Base-by-base conservation (phyloP, 2,329 filamentous ascomycete genomes). In the Xylaria sp. region DNA sequence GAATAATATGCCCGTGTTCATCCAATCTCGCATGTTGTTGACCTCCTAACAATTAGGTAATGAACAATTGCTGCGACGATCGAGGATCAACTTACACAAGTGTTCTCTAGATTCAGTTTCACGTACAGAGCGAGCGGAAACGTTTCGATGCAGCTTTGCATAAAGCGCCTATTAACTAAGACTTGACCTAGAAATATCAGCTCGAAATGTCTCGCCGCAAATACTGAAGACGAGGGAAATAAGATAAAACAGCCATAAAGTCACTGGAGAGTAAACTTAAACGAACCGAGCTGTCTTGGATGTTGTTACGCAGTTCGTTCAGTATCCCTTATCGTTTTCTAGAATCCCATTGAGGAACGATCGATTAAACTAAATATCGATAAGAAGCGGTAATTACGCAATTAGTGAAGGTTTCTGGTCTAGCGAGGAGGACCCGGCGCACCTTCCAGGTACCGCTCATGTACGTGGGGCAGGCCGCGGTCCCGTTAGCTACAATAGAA, bases 381-480 rank as follows among this genome's bases (percentile, higher is more conserved):
- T 36, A 10, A 36, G 33, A 36, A 10, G 33, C 33, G 7, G 7
- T 7, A 46, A 18, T 36, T 20, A 58, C 39, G 56, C 56, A 58
- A 46, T 31, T 58, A 46, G 23, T 58, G 56, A 48, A 31, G 41
- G 15, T 20, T 18, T 61, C 23, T 31, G 23, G 7, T 31, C 52
- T 62, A 69, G 48, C 33, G 39, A 62, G 49, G 58, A 13, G 23
- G 13, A 39, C 66, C 66, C 66, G 61, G 56, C 66, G 41, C 36
- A 31, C 12, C 33, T 9, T 18, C 1, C 9, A 54, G 28, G 15
- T 33, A n/a, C 41, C 15, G 41, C 41, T 3, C 10, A 43, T 43
- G 25, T 33, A 41, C 55, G 39, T 46, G 55, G 56, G 56, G 39
- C 9, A 15, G 4, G 18, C 18, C 13, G 18, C 18, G 15, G 7